Evolutionary conservation across 2,329 filamentous ascomycete genomes (phyloP), one percentile per base, ranked within the genome.

Genomic region (Didymella pomorum): DNA sequence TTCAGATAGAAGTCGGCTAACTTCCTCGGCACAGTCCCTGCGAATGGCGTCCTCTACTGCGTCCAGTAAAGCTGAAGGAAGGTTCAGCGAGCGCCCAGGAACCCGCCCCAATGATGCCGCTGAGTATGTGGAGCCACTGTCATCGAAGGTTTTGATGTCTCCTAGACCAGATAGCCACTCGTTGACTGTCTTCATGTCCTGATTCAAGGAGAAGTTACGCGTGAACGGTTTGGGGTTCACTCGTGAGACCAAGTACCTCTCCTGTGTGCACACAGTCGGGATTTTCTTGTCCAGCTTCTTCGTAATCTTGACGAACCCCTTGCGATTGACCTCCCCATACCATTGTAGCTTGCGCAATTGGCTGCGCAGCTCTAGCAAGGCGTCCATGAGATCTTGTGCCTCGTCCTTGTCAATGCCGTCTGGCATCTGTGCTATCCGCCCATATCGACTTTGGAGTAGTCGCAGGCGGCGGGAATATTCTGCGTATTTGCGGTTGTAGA

Each of bases 211-310:
- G 23, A 81, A 75, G 67, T 90, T 94, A 62, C 91, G 93, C 18
- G 94, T 92, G 77, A 99, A 99, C 0, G 91, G 87, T 65, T 89
- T 89, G 2, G 91, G 89, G 66, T 97, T 92, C 56, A 99, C 94
- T 79, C 96, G 97, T 45, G 92, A 92, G 39, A 90, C 87, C 59
- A 99, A 84, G 72, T 98, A 99, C 57, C 88, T 87, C 73, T 91
- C 88, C 80, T 97, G 93, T 0, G 91, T 89, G 49, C 88, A 85
- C 3, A 88, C 86, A 44, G 86, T 84, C 1, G 89, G 84, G 2
- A 97, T 86, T 80, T 96, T 97, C 81, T 99, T 99, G 79, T 99
- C 95, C 44, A 97, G 82, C 79, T 99, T 99, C 82, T 99, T 99
- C 50, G 95, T 97, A 77, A 99, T 99, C 81, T 99, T 99, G 76